Evolutionary conservation across 1,284 basidiomycete species (phyloP).

Genomic region (Apiotrichum veenhuisii): DNA sequence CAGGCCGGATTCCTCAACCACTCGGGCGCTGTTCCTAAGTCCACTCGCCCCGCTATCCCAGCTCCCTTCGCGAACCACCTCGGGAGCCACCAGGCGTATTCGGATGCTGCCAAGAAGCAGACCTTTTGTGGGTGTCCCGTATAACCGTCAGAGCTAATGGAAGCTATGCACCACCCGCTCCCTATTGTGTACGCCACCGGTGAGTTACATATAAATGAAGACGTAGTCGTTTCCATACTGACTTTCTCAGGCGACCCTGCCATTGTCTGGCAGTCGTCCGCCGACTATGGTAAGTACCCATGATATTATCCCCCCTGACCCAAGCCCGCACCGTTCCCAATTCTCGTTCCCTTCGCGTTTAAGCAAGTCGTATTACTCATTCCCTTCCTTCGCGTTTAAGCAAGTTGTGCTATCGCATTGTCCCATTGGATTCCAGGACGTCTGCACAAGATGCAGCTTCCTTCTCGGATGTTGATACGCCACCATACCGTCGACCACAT

Average conservation of each 20-base stretch:
- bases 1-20: constrained; percentile 19
- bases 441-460: too few species aligned
- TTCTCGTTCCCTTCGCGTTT: neutral
- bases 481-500: too few species aligned
- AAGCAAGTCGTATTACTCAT: neutral
- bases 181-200: neutral
- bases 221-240: too few species aligned
- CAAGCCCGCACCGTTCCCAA: neutral
- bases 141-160: neutral
- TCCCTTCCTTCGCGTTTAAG: too few species aligned
- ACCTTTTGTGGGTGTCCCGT: neutral
- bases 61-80: neutral
- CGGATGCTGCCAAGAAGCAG: constrained; percentile 9
- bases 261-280: neutral
- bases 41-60: neutral
- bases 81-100: neutral
- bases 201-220: neutral
- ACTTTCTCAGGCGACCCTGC: neutral
- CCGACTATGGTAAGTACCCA: neutral
- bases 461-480: too few species aligned
- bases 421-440: too few species aligned
- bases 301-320: neutral
- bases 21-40: neutral
- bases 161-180: neutral
- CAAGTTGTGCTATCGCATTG: too few species aligned